Evolutionary conservation across 495 filamentous ascomycete species (phyloP).

Genomic region (Trichoderma virens): DNA sequence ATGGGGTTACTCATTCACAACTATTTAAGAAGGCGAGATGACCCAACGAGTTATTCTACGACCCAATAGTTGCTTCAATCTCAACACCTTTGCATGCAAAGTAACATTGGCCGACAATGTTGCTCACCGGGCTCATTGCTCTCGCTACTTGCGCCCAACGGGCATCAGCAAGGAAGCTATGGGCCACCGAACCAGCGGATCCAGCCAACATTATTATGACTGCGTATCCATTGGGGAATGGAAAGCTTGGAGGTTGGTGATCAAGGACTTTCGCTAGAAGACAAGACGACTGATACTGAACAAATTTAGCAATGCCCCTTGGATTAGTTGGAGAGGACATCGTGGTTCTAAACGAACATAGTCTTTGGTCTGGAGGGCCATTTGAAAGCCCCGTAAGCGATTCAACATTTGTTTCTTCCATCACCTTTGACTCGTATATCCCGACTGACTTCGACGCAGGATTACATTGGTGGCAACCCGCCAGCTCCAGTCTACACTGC

Average conservation of each 20-base stretch:
- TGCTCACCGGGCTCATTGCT: neutral
- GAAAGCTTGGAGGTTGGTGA: slow-evolving; percentile 23
- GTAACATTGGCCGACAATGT: neutral
- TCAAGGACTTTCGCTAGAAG: too few species aligned
- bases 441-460: neutral
- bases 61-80: neutral
- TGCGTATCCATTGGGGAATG: slow-evolving; percentile 33
- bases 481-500: neutral
- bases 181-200: neutral
- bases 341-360: slow-evolving; percentile 30
- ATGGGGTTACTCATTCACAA: neutral
- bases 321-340: neutral
- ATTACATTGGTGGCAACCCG: slow-evolving; percentile 36
- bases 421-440: neutral
- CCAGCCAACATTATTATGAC: slow-evolving; percentile 18
- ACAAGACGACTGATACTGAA: neutral
- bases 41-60: neutral
- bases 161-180: neutral
- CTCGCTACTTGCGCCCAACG: neutral
- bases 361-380: slow-evolving; percentile 39
- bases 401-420: too few species aligned
- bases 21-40: neutral
- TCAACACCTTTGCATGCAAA: neutral
- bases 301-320: neutral
- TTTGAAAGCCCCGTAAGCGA: slow-evolving; percentile 21